Evolutionary conservation across 768 basidiomycete genomes (phyloP), one percentile per base, ranked within the genome.

Genomic region (Rhodotorula sphaerocarpa): DNA sequence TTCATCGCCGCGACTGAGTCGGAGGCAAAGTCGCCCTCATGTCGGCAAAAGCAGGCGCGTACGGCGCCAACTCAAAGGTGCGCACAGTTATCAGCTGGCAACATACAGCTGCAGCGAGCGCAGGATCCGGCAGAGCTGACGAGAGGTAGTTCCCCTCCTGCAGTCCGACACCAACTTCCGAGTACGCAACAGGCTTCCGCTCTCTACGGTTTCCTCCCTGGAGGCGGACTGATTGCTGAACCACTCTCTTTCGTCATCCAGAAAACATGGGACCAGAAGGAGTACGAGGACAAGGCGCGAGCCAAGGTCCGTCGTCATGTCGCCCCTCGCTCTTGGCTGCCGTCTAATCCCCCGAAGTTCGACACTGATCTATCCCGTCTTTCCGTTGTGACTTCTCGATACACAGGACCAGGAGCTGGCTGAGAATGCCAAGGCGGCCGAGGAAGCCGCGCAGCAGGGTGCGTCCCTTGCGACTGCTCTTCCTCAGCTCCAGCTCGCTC

Each of bases 401-500:
- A n/a, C 27, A 27, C 39, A 72, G 72, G 89, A 91, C 70, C 76
- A 80, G 36, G 87, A 89, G 65, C 87, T 88, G 73, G 79, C 82
- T 63, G 85, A 88, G 66, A 80, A 86, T 23, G 89, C 90, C 83
- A 79, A 86, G 74, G 85, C 88, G 74, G 90, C 88, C 69, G 88
- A 90, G 63, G 85, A 86, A 70, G 82, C 85, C 27, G 74, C 86
- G 80, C 86, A 86, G 78, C 83, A 90, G 80, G 90, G 90, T 86
- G 63, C 53, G 75, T 62, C 61, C 21, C 54, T 30, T n/a, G 28
- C 28, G 33, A 7, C 25, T 27, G 23, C 44, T 34, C 20, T 44
- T 0, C 7, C 45, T 47, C 30, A 7, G 20, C 5, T 36, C 14
- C 23, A 23, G n/a, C 41, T 33, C 21, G 21, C 27, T 33, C 25